Evolutionary conservation across 2,329 filamentous ascomycete genomes (phyloP).

Genomic region (Setomelanomma holmii): DNA sequence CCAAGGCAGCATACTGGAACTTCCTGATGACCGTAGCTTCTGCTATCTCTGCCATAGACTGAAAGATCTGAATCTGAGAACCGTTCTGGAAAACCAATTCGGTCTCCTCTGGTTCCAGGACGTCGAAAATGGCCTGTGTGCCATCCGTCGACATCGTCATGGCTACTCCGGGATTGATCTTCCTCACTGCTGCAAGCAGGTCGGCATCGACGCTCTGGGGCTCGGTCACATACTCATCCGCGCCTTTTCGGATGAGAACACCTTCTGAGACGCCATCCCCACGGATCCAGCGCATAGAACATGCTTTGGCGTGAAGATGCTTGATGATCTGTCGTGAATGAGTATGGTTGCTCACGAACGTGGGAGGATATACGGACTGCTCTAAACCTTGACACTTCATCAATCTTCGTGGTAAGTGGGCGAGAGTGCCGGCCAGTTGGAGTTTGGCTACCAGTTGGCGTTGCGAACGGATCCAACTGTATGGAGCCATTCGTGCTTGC

Average conservation of each 20-base stretch:
- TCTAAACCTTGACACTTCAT: constrained; percentile 32
- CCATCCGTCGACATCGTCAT: constrained; percentile 60
- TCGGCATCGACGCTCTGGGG: constrained; percentile 49
- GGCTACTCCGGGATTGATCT: constrained; percentile 56
- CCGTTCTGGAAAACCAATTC: constrained; percentile 51
- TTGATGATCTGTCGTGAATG: constrained; percentile 33
- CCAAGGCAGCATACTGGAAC: constrained; percentile 80
- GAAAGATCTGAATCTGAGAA: constrained; percentile 57
- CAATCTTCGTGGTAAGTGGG: constrained; percentile 28
- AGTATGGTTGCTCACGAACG: background rate
- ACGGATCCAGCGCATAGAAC: constrained; percentile 32
- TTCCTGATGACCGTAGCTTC: constrained; percentile 68
- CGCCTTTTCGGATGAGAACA: constrained; percentile 72
- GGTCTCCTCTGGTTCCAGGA: constrained; percentile 50
- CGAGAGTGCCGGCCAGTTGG: constrained; percentile 13
- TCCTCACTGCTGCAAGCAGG: constrained; percentile 53
- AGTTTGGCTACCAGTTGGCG: constrained; percentile 11
- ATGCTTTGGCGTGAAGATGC: constrained; percentile 34
- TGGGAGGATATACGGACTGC: constrained; percentile 21
- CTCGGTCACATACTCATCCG: constrained; percentile 70
- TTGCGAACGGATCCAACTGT: constrained; percentile 18
- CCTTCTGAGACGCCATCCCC: constrained; percentile 57
- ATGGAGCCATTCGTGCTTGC: constrained; percentile 12
- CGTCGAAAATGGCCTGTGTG: constrained; percentile 55
- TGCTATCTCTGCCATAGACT: constrained; percentile 53